phyloP scores from a whole-genome alignment of 345 rosid species.

The Eucalyptus fibrosa region DNA sequence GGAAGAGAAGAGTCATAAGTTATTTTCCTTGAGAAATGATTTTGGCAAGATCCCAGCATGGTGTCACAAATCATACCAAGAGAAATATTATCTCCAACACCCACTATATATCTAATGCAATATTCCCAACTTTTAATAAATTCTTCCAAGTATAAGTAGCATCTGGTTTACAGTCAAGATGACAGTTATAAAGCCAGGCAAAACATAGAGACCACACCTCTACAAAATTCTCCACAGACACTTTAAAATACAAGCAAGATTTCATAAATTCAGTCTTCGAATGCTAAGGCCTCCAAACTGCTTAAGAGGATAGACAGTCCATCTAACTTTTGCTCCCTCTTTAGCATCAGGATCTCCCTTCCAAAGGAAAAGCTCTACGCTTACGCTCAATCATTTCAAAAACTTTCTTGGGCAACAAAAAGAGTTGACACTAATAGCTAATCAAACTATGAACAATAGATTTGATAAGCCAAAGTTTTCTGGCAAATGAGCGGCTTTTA shows the following conservation, averaged over 20 bases:
- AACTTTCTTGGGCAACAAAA: neutral
- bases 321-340: neutral
- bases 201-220: neutral
- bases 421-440: neutral
- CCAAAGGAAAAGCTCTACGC: neutral
- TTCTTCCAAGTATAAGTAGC: neutral
- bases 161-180: neutral
- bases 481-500: neutral
- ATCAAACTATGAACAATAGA: rapidly evolving
- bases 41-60: neutral
- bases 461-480: too few species aligned
- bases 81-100: neutral
- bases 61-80: neutral
- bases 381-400: neutral
- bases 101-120: neutral
- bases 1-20: neutral
- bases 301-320: neutral
- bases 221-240: neutral
- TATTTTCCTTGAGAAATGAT: neutral
- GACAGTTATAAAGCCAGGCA: neutral
- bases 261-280: neutral
- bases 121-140: neutral
- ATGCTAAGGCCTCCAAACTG: neutral
- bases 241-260: neutral
- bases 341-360: neutral